phyloP scores from a whole-genome alignment of 2,329 filamentous ascomycete genomes.

The Aspergillus japonicus region DNA sequence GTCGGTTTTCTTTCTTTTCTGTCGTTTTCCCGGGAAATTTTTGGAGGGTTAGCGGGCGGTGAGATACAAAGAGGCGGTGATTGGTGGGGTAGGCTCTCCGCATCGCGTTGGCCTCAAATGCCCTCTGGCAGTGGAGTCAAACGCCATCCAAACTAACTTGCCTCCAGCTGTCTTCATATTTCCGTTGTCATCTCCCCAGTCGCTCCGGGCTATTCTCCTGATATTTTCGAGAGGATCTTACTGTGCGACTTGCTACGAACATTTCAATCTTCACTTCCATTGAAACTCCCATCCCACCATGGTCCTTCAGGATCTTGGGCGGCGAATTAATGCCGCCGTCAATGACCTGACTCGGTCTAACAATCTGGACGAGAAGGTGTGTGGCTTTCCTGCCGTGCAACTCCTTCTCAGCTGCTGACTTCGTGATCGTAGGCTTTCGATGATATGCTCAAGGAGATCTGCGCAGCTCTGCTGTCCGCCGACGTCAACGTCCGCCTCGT shows the following conservation, averaged over 20 bases:
- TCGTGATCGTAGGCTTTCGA: slow-evolving; percentile 74
- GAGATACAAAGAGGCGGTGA: slow-evolving; percentile 27
- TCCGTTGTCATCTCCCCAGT: slow-evolving; percentile 22
- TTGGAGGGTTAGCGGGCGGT: slow-evolving; percentile 29
- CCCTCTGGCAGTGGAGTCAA: slow-evolving; percentile 3
- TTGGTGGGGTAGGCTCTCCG: slow-evolving; percentile 32
- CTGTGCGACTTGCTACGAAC: background rate
- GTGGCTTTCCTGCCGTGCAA: slow-evolving; percentile 2
- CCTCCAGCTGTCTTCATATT: slow-evolving; percentile 16
- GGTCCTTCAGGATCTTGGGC: slow-evolving; percentile 98
- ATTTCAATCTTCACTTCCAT: background rate
- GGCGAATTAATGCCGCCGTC: slow-evolving; percentile 96
- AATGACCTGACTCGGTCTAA: slow-evolving; percentile 86
- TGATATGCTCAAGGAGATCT: slow-evolving; percentile 97
- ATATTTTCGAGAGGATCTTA: background rate
- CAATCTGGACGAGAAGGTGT: slow-evolving; percentile 93
- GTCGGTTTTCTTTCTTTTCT: slow-evolving; percentile 3
- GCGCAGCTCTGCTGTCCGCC: slow-evolving; percentile 88
- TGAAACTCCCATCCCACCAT: slow-evolving; percentile 50
- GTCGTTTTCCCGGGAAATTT: slow-evolving; percentile 27
- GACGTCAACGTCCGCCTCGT: slow-evolving; percentile 97
- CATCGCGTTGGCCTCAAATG: slow-evolving; percentile 18
- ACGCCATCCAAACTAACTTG: background rate
- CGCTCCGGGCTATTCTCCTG: background rate
- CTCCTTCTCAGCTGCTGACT: background rate